A percentile compares a stretch with the other conserved stretches of the same genome.
phyloP scores from a whole-genome alignment of 768 basidiomycete species.

The Leccinum sublutescens region DNA sequence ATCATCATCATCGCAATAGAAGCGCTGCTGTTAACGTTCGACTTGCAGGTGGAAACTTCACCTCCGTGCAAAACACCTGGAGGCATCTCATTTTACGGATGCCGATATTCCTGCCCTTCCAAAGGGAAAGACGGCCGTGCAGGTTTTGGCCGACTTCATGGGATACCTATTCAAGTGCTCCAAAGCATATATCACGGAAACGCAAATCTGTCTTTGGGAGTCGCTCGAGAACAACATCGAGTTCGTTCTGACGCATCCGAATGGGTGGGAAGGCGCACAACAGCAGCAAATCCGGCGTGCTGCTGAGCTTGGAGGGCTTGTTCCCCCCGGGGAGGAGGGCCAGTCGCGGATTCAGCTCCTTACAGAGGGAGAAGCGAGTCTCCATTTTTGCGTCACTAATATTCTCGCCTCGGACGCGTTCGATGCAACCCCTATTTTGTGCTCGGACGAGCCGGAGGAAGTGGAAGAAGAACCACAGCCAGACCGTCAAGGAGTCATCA shows the following conservation, averaged over 20 bases:
- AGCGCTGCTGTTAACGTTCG: background rate
- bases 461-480: slow-evolving; percentile 10
- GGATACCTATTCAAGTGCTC: slow-evolving; percentile 43
- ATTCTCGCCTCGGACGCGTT: slow-evolving; percentile 36
- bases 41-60: slow-evolving; percentile 34
- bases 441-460: slow-evolving; percentile 20
- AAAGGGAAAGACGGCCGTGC: slow-evolving; percentile 8
- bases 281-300: slow-evolving; percentile 54
- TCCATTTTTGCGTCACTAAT: slow-evolving; percentile 51
- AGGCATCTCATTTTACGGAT: slow-evolving; percentile 23
- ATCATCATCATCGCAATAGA: too few species aligned
- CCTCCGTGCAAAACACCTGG: slow-evolving; percentile 31
- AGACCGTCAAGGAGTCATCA: slow-evolving; percentile 34
- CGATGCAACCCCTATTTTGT: slow-evolving; percentile 7
- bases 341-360: slow-evolving; percentile 48
- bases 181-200: slow-evolving; percentile 43
- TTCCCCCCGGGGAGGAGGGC: slow-evolving; percentile 39
- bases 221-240: slow-evolving; percentile 42
- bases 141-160: slow-evolving; percentile 41
- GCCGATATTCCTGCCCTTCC: slow-evolving; percentile 15
- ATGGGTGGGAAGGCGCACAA: slow-evolving; percentile 61
- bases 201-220: slow-evolving; percentile 42
- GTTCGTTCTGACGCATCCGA: slow-evolving; percentile 58
- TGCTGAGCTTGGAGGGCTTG: slow-evolving; percentile 46
- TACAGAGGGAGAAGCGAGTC: slow-evolving; percentile 58